Evolutionary conservation across 1,139 yeast species (phyloP), one percentile per base, ranked within the genome.

Genomic region (Blastobotrys elegans): DNA sequence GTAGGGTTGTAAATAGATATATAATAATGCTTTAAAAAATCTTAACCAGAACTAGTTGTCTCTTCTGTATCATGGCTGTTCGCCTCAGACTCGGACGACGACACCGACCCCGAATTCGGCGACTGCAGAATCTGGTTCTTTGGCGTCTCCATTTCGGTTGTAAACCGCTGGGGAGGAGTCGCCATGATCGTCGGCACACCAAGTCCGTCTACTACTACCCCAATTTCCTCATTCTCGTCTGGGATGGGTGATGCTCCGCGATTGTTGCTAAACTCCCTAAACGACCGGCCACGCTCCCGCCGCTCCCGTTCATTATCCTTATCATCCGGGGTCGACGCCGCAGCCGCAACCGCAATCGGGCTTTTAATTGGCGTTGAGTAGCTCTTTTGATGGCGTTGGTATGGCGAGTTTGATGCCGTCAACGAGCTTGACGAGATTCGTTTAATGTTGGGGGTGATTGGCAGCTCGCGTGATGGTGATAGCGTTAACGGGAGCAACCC

Each of bases 1-100:
- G 74, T 86, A 53, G 90, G 89, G 14, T 63, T 66, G 53, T 72
- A 70, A 37, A 14, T 7, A n/a, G 29, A 38, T 34, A 10, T 17
- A 20, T 26, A 13, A 21, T 24, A 30, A n/a, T n/a, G n/a, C n/a
- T n/a, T n/a, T n/a, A n/a, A n/a, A n/a, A n/a, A n/a, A n/a, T n/a
- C n/a, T n/a, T n/a, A n/a, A n/a, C n/a, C n/a, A n/a, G n/a, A n/a
- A n/a, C n/a, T n/a, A n/a, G n/a, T n/a, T 6, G 34, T 39, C 2
- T 16, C 30, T 8, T 38, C 41, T 4, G 41, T 38, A 14, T 38
- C 41, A 13, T 22, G 16, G n/a, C 16, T 22, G 2, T 36, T 40
- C 14, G 14, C 16, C 24, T 34, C 38, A 17, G 14, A 5, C 18
- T 34, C 24, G 6, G 33, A 30, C 18, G 36, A 32, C 21, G 38